These are phyloP conservation scores for Aspergillus chevalieri DNA, from an alignment of 2,329 filamentous ascomycete genomes.

Conservation along the genomic window DNA sequence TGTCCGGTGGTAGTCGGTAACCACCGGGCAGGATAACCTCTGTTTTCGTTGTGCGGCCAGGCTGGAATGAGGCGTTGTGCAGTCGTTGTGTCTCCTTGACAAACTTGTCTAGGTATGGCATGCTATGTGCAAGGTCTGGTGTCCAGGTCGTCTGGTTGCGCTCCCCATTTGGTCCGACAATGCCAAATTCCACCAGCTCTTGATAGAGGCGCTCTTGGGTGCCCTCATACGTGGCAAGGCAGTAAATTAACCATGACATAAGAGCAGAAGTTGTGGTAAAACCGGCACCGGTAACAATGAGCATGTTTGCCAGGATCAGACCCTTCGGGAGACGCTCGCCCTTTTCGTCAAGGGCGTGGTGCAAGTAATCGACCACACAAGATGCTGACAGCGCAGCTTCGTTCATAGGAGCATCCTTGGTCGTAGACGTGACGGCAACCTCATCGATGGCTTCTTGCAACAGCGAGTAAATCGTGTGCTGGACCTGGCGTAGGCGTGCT, in stretches of 20 bases:
- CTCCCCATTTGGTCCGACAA: constrained; percentile 18
- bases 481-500: constrained; percentile 29
- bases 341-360: constrained; percentile 35
- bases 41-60: constrained; percentile 50
- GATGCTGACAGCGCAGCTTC: constrained; percentile 9
- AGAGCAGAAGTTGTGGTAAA: constrained; percentile 55
- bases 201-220: constrained; percentile 53
- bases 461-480: constrained; percentile 9
- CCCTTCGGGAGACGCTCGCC: constrained; percentile 46
- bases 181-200: constrained; percentile 47
- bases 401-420: constrained; percentile 6
- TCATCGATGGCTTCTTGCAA: constrained; percentile 12
- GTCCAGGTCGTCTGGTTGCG: constrained; percentile 37
- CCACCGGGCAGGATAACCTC: constrained; percentile 57
- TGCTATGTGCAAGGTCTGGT: constrained; percentile 32
- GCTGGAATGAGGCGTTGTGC: constrained; percentile 58
- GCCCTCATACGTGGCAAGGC: constrained; percentile 47
- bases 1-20: constrained; percentile 50
- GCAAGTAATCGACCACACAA: constrained; percentile 14
- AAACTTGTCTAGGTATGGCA: constrained; percentile 46
- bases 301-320: constrained; percentile 32
- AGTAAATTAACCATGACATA: constrained; percentile 53
- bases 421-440: constrained; percentile 2
- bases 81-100: constrained; percentile 57
- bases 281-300: constrained; percentile 52